Conservation (phyloP, 768 basidiomycete species). For the Termitomyces eurrhizus region DNA sequence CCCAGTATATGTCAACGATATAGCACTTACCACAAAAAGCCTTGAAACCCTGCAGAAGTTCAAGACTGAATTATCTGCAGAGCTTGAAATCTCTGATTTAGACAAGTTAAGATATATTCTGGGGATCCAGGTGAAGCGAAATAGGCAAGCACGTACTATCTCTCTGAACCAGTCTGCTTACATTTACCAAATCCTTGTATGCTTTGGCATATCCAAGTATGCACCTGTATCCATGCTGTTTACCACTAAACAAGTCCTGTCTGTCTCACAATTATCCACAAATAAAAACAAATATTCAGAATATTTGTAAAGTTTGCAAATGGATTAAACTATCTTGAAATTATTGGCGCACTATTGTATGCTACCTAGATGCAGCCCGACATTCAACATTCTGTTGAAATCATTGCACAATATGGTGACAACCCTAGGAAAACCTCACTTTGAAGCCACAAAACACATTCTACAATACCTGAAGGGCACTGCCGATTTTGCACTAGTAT, state of each 20-base stretch:
- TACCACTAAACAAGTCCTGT: background rate
- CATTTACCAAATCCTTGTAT: background rate
- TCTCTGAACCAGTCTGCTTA: background rate
- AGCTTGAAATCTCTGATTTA: background rate
- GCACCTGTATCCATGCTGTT: background rate
- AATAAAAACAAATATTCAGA: background rate
- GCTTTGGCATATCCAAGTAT: conserved; percentile 1
- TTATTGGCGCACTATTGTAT: background rate
- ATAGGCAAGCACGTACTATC: background rate
- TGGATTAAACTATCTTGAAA: background rate
- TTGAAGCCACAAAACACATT: background rate
- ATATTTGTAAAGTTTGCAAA: background rate
- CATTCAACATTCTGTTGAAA: background rate
- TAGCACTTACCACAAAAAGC: background rate
- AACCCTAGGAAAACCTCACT: no score
- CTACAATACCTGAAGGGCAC: no score
- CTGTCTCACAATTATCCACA: background rate
- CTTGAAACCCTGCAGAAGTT: background rate
- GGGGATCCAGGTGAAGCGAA: background rate
- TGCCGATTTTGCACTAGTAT: background rate
- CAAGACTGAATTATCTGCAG: background rate
- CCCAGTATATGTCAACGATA: background rate
- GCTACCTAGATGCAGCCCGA: no score
- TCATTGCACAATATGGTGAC: background rate
- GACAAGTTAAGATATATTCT: conserved; percentile 1